Conservation (phyloP, 495 filamentous ascomycete genomes). For the Podospora anserina region DNA sequence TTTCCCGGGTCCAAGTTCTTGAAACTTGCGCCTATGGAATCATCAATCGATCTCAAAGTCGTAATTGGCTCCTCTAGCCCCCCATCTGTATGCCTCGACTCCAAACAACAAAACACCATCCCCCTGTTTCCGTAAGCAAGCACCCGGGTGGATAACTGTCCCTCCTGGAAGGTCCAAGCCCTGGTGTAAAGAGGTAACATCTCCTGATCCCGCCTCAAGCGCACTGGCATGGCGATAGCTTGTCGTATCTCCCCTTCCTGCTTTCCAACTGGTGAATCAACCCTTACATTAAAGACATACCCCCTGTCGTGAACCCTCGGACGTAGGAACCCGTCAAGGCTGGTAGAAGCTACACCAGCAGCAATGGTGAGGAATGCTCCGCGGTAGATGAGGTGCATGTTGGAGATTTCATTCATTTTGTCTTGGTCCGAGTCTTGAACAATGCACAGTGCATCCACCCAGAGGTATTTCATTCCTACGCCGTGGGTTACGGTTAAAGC, state of each 20-base stretch:
- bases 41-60: neutral
- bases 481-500: constrained; percentile 24
- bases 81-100: neutral
- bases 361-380: neutral
- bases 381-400: constrained; percentile 3
- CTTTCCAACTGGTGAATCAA: neutral
- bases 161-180: neutral
- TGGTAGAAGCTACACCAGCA: neutral
- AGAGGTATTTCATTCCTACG: constrained; percentile 26
- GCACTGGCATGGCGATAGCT: neutral
- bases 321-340: neutral
- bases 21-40: neutral
- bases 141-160: neutral
- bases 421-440: constrained; percentile 20
- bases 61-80: neutral
- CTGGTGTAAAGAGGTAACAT: neutral
- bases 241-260: neutral
- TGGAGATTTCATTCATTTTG: neutral
- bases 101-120: neutral
- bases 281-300: neutral
- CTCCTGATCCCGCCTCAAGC: neutral
- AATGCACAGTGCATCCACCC: constrained; percentile 33
- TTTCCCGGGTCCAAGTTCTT: neutral
- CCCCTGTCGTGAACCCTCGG: neutral
- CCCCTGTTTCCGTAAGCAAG: neutral